Evolutionary conservation across 176 grass and related monocot genomes (phyloP).

Genomic region (Paspalum vaginatum): DNA sequence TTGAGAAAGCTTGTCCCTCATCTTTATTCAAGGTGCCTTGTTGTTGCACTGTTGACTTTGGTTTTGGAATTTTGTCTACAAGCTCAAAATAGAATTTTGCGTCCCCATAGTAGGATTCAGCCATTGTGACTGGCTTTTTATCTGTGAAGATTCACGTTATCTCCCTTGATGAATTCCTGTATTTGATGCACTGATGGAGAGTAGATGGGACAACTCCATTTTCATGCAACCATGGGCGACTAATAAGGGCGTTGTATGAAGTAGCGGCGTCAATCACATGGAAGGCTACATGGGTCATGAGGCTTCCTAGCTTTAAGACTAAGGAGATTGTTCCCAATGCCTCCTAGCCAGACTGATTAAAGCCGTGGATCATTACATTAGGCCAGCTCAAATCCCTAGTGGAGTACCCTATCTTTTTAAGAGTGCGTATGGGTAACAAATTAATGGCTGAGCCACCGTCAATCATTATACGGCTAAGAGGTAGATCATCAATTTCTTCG

Average conservation of each 20-base stretch:
- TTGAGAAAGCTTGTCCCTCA: accelerated
- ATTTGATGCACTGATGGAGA: background rate
- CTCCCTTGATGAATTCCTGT: background rate
- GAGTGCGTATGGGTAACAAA: background rate
- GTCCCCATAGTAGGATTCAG: background rate
- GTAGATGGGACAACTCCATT: background rate
- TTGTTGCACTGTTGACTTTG: background rate
- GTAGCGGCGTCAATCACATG: slow-evolving; percentile 5
- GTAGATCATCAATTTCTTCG: background rate
- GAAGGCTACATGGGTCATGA: background rate
- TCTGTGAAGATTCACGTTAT: background rate
- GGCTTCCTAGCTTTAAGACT: background rate
- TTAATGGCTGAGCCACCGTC: background rate
- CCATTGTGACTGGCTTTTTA: background rate
- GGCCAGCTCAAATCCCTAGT: background rate
- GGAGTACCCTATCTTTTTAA: background rate
- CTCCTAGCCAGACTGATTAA: background rate
- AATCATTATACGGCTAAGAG: background rate
- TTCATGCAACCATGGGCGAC: background rate
- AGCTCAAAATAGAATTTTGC: slow-evolving; percentile 16
- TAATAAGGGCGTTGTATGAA: background rate
- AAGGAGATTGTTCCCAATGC: background rate
- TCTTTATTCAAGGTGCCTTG: no score
- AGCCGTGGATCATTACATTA: slow-evolving; percentile 3
- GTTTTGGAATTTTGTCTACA: background rate